phyloP scores from a whole-genome alignment of 148 eudicot species.

The Silene uniflora region DNA sequence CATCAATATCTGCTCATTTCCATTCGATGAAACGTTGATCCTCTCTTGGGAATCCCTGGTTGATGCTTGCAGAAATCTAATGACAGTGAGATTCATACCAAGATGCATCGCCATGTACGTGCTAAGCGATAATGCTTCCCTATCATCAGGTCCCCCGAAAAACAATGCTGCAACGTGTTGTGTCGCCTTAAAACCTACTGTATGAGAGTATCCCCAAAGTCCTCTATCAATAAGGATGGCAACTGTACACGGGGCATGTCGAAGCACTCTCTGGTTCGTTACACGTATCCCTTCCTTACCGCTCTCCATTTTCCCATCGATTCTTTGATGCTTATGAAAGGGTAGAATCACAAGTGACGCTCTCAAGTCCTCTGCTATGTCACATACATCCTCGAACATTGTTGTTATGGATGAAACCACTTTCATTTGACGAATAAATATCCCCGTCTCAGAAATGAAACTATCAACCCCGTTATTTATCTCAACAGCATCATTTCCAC shows the following conservation, averaged over 20 bases:
- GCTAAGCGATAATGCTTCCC: conserved; percentile 84
- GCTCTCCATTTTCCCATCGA: conserved; percentile 83
- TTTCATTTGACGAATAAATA: conserved; percentile 59
- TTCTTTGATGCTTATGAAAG: conserved; percentile 87
- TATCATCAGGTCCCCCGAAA: conserved; percentile 93
- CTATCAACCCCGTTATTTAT: conserved; percentile 66
- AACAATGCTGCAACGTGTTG: conserved; percentile 71
- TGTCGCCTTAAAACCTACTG: conserved; percentile 41
- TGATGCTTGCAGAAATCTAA: conserved; percentile 53
- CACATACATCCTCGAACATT: conserved; percentile 66
- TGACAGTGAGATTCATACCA: conserved; percentile 60
- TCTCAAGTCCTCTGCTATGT: conserved; percentile 59
- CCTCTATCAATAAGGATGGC: conserved; percentile 81
- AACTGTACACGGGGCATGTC: conserved; percentile 74
- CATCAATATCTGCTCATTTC: conserved; percentile 63
- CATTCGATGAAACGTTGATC: conserved; percentile 47
- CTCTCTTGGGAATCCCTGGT: conserved; percentile 29
- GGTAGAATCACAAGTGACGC: conserved; percentile 71
- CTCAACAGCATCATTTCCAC: conserved; percentile 78
- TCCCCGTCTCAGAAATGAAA: conserved; percentile 52
- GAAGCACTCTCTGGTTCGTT: conserved; percentile 76
- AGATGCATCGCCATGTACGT: conserved; percentile 63
- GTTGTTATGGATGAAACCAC: conserved; percentile 50
- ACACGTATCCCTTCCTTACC: conserved; percentile 74
- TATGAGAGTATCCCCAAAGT: conserved; percentile 33